Evolutionary conservation across 768 basidiomycete species (phyloP).

Genomic region (Mycena albidolilacea): DNA sequence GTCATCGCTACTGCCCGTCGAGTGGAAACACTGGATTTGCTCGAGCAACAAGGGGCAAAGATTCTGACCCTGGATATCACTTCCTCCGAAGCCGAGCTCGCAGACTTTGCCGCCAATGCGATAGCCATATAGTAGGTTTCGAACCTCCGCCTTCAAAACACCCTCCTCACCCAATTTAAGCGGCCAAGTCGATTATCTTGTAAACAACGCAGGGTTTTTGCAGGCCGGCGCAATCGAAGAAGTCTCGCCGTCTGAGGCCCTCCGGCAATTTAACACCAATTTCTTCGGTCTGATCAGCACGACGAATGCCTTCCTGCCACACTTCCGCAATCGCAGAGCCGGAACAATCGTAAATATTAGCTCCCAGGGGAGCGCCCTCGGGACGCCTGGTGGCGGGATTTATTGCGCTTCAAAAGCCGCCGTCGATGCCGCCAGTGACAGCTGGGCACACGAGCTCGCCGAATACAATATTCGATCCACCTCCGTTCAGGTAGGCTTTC

Average conservation of each 20-base stretch:
- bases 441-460: constrained; percentile 29
- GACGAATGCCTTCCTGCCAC: constrained; percentile 17
- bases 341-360: constrained; percentile 30
- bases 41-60: constrained; percentile 20
- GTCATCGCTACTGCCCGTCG: constrained; percentile 27
- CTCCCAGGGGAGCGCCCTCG: constrained; percentile 15
- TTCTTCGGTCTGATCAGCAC: constrained; percentile 20
- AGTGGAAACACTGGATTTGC: neutral
- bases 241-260: neutral
- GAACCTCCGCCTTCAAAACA: neutral
- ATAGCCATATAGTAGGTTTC: constrained; percentile 20
- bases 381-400: constrained; percentile 16
- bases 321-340: constrained; percentile 19
- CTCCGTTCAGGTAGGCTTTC: constrained; percentile 4
- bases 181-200: constrained; percentile 21
- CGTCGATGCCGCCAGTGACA: constrained; percentile 13
- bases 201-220: constrained; percentile 23
- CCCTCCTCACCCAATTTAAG: neutral
- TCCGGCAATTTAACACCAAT: constrained; percentile 25
- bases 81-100: constrained; percentile 20
- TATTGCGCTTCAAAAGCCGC: constrained; percentile 24
- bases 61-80: constrained; percentile 11
- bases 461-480: constrained; percentile 31
- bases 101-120: constrained; percentile 8
- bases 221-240: constrained; percentile 22